phyloP scores from a whole-genome alignment of 768 basidiomycete genomes.

The Russula griseocarnosa region DNA sequence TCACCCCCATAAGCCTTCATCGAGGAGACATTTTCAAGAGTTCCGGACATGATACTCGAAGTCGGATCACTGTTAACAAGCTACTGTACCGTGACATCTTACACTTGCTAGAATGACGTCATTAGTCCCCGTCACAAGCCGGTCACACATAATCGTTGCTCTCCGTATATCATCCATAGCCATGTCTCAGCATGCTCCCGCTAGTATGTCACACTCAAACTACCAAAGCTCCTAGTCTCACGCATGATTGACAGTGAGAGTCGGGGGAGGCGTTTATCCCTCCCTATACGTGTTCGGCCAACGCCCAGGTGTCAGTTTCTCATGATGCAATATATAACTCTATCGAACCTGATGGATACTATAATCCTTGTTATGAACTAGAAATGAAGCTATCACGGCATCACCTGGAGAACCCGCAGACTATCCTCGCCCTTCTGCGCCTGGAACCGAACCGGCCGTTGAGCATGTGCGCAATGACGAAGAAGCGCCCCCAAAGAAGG shows the following conservation, averaged over 20 bases:
- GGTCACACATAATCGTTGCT: background rate
- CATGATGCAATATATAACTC: background rate
- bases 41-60: conserved; percentile 25
- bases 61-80: background rate
- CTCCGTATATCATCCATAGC: too few species aligned
- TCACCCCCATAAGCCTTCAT: conserved; percentile 80
- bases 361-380: background rate
- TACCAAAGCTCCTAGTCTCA: background rate
- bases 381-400: conserved; percentile 10
- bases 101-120: conserved; percentile 16
- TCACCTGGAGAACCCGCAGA: conserved; percentile 27
- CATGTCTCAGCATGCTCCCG: conserved; percentile 27
- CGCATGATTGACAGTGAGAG: conserved; percentile 17
- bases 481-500: conserved; percentile 22
- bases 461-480: conserved; percentile 23
- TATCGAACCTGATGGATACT: background rate
- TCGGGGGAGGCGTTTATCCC: conserved; percentile 28
- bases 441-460: conserved; percentile 10
- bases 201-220: conserved; percentile 16
- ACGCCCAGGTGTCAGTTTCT: conserved; percentile 18
- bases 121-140: background rate
- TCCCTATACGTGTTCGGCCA: conserved; percentile 22
- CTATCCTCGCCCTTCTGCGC: conserved; percentile 27
- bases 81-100: too few species aligned
- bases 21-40: conserved; percentile 65